Conservation (phyloP, 2,329 filamentous ascomycete genomes). For the Aspergillus ochraceoroseus region DNA sequence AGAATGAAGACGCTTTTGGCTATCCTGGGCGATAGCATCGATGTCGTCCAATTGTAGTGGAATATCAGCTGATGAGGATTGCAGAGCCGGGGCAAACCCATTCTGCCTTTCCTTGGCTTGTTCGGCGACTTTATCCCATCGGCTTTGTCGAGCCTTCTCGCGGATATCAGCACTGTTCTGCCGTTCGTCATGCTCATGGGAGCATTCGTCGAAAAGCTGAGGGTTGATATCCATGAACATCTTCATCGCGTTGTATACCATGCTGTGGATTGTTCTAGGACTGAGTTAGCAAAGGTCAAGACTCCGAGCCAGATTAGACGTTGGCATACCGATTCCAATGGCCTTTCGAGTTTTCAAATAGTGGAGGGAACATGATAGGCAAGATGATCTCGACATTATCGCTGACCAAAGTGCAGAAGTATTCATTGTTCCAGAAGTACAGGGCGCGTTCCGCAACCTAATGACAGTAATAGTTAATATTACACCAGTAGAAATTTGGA, state of each 20-base stretch:
- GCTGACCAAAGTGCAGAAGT: constrained; percentile 98
- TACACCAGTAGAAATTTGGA: background rate
- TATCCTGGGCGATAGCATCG: constrained; percentile 74
- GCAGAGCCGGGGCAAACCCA: constrained; percentile 37
- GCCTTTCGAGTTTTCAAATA: constrained; percentile 98
- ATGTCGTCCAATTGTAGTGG: constrained; percentile 59
- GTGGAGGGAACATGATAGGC: constrained; percentile 97
- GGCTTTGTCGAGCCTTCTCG: constrained; percentile 73
- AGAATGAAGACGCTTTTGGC: constrained; percentile 80
- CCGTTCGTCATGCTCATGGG: constrained; percentile 93
- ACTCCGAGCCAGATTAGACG: no score
- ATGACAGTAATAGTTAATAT: constrained; percentile 15
- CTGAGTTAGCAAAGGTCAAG: background rate
- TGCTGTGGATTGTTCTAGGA: constrained; percentile 91
- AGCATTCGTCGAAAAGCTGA: constrained; percentile 96
- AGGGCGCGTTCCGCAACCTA: constrained; percentile 88
- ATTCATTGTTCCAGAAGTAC: constrained; percentile 99
- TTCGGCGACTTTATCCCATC: constrained; percentile 82
- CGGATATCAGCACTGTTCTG: constrained; percentile 87
- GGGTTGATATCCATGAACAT: constrained; percentile 99
- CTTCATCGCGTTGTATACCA: constrained; percentile 99
- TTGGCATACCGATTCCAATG: constrained; percentile 98
- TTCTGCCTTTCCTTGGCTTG: constrained; percentile 68
- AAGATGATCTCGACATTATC: constrained; percentile 98
- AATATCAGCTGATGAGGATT: constrained; percentile 40